Conservation (phyloP, 192 early-diverging fungal genomes). For the Coemansia sp. region DNA sequence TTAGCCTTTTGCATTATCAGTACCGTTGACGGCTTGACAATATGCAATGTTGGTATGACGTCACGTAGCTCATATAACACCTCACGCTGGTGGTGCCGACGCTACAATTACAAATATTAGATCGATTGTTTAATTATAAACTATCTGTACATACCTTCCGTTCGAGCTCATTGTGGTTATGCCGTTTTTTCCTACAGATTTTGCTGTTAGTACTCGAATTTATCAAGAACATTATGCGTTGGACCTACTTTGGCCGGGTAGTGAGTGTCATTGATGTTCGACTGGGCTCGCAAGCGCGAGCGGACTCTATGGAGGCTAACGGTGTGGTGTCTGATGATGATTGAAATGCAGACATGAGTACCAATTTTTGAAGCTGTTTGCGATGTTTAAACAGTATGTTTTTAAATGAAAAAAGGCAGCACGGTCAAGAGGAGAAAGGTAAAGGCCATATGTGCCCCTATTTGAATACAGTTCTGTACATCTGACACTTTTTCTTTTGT, state of each 20-base stretch:
- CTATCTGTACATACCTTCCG: constrained; percentile 37
- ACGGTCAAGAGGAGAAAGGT: neutral
- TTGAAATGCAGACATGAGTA: constrained; percentile 27
- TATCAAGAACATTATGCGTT: no score
- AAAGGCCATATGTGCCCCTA: neutral
- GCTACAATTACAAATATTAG: constrained; percentile 21
- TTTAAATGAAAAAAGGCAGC: neutral
- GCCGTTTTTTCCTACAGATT: constrained; percentile 46
- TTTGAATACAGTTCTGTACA: constrained; percentile 2
- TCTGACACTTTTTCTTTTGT: no score
- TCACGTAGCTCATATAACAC: constrained; percentile 55
- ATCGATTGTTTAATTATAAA: neutral
- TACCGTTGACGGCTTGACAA: constrained; percentile 53
- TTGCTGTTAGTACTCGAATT: no score
- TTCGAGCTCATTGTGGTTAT: constrained; percentile 56
- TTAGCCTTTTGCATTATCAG: constrained; percentile 57
- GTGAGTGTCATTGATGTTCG: neutral
- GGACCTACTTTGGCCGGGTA: constrained; percentile 34
- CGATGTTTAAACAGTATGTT: neutral
- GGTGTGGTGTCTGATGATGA: constrained; percentile 18
- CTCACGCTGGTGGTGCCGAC: constrained; percentile 54
- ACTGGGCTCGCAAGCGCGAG: constrained; percentile 2
- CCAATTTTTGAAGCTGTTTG: neutral
- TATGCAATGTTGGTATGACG: constrained; percentile 48
- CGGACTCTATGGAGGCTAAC: constrained; percentile 15